Percentiles rank a stretch among this genome's conserved stretches.
phyloP scores from a whole-genome alignment of 1,284 basidiomycete species.

The Microbotryomycetes sp. region DNA sequence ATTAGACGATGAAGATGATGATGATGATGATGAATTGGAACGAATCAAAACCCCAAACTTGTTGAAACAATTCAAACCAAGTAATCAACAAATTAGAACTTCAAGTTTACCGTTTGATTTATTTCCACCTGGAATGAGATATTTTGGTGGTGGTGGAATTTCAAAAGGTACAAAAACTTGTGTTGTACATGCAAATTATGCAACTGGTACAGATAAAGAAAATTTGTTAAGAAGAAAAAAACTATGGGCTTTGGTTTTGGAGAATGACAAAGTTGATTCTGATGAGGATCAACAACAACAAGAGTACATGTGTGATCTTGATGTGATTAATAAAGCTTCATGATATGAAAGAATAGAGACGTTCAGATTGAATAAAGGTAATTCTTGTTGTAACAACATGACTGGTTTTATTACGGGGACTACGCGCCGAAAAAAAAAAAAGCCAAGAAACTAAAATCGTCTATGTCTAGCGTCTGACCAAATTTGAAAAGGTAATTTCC shows the following conservation, averaged over 20 bases:
- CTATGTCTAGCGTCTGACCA: conserved; percentile 51
- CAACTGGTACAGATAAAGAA: conserved; percentile 26
- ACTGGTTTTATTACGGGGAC: background rate
- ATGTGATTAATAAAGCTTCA: conserved; percentile 18
- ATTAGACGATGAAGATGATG: no score
- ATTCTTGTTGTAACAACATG: background rate
- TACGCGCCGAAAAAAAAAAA: no score
- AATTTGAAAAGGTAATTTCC: conserved; percentile 78
- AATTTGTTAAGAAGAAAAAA: conserved; percentile 17
- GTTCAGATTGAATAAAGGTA: no score
- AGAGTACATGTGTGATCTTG: conserved; percentile 21
- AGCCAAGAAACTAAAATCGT: conserved; percentile 15
- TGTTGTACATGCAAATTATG: conserved; percentile 36
- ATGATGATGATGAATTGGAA: no score
- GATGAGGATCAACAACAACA: background rate
- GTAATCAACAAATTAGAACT: conserved; percentile 4
- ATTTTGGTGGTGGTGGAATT: conserved; percentile 15
- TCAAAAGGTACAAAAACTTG: conserved; percentile 20
- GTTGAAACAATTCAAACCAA: no score
- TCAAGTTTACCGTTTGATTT: conserved; percentile 24
- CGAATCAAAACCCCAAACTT: no score
- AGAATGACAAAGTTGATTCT: conserved; percentile 4
- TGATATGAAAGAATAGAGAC: no score
- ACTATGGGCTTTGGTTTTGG: conserved; percentile 27
- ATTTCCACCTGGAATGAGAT: conserved; percentile 34